Percentiles rank a stretch among this genome's conserved stretches.
Evolutionary conservation across 805 yeast genomes (phyloP).

Genomic region (Candida coleopterorum): DNA sequence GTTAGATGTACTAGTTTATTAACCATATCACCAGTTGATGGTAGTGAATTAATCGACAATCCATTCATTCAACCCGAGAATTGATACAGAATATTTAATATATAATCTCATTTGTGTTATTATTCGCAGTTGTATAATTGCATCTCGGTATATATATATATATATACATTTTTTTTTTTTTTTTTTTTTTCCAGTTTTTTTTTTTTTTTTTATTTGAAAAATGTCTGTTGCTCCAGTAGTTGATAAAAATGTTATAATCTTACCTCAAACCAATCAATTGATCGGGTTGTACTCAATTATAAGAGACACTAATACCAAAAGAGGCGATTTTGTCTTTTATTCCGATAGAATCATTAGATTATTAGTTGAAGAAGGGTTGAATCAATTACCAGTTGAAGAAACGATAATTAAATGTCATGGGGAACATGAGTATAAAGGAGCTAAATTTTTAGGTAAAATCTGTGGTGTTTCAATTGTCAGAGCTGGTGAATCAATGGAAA

Average conservation of each 20-base stretch:
- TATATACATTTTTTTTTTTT: slow-evolving; percentile 1
- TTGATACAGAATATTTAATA: neutral
- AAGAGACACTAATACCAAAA: slow-evolving; percentile 71
- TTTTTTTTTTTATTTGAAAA: no score
- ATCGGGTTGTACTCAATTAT: slow-evolving; percentile 85
- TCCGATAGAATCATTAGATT: slow-evolving; percentile 92
- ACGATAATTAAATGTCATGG: slow-evolving; percentile 71
- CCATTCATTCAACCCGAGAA: slow-evolving; percentile 45
- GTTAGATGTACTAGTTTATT: slow-evolving; percentile 80
- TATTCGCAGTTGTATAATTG: neutral
- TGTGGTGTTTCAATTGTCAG: slow-evolving; percentile 98
- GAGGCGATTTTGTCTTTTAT: slow-evolving; percentile 93
- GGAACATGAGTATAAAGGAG: slow-evolving; percentile 67
- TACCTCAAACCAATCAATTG: slow-evolving; percentile 88
- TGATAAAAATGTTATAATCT: slow-evolving; percentile 54
- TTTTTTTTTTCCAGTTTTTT: neutral
- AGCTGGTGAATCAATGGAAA: slow-evolving; percentile 99
- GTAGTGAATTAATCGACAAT: slow-evolving; percentile 64
- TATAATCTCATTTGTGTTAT: neutral
- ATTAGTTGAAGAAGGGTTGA: slow-evolving; percentile 92
- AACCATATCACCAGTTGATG: slow-evolving; percentile 70
- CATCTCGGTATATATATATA: no score
- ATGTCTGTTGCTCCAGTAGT: slow-evolving; percentile 15
- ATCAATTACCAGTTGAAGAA: slow-evolving; percentile 84
- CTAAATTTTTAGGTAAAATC: slow-evolving; percentile 81